Evolutionary conservation across 805 yeast genomes (phyloP).

Genomic region (Wickerhamiella kurtzmanii): DNA sequence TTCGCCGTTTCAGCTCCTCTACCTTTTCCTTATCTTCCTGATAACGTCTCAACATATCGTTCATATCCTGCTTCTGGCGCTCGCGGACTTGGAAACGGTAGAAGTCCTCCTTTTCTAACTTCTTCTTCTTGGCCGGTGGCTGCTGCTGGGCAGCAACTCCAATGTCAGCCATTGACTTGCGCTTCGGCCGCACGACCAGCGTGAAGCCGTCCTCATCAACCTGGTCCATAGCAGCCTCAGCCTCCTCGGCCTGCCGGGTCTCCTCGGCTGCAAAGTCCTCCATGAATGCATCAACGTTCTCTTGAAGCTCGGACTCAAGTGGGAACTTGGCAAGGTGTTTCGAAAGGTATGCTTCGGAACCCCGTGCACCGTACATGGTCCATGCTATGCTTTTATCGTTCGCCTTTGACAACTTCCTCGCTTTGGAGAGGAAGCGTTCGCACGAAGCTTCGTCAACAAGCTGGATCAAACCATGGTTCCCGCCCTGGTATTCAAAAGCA

Average conservation of each 20-base stretch:
- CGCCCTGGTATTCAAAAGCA: constrained; percentile 23
- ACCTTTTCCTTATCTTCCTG: constrained; percentile 85
- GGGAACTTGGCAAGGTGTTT: constrained; percentile 24
- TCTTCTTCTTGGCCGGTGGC: constrained; percentile 36
- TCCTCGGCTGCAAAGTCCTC: constrained; percentile 59
- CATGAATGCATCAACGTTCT: constrained; percentile 48
- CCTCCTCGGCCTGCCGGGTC: constrained; percentile 18
- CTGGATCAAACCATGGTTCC: constrained; percentile 46
- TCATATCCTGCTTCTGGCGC: constrained; percentile 83
- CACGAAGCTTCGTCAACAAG: constrained; percentile 61
- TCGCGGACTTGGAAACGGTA: constrained; percentile 94
- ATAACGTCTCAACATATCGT: constrained; percentile 67
- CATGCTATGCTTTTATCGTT: constrained; percentile 18
- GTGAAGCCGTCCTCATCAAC: constrained; percentile 95
- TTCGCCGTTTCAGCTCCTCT: constrained; percentile 61
- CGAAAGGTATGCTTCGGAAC: constrained; percentile 29
- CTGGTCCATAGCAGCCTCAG: constrained; percentile 27
- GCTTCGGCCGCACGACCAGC: constrained; percentile 71
- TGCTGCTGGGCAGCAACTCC: constrained; percentile 14
- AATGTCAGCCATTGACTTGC: constrained; percentile 57
- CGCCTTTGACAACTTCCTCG: constrained; percentile 34
- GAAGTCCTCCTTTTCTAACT: constrained; percentile 76
- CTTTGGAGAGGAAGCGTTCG: constrained; percentile 48
- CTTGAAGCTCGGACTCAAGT: constrained; percentile 39
- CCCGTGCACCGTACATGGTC: constrained; percentile 30